phyloP scores from a whole-genome alignment of 2,329 filamentous ascomycete genomes.

The Hymenotorrendiella dingleyae region DNA sequence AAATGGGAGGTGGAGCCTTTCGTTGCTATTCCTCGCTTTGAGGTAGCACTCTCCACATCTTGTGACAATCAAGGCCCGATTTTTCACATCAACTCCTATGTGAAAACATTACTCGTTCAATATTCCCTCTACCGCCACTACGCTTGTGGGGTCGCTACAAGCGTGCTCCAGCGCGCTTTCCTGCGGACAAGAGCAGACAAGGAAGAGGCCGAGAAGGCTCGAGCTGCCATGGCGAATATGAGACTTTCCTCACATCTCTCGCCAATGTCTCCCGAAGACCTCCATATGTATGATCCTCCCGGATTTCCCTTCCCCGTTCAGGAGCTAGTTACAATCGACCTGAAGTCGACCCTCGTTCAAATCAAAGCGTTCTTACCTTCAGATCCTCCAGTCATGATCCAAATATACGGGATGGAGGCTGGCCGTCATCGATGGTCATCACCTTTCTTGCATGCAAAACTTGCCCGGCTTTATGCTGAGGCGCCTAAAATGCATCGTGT shows the following conservation, averaged over 20 bases:
- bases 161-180: constrained; percentile 69
- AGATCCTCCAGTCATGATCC: constrained; percentile 87
- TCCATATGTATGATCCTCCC: constrained; percentile 18
- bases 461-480: constrained; percentile 81
- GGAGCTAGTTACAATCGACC: constrained; percentile 76
- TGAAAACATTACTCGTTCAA: constrained; percentile 73
- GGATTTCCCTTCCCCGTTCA: constrained; percentile 23
- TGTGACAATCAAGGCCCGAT: constrained; percentile 84
- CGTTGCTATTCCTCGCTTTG: constrained; percentile 77
- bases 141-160: constrained; percentile 73
- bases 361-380: constrained; percentile 83
- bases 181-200: constrained; percentile 44
- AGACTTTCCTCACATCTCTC: constrained; percentile 20
- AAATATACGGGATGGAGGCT: constrained; percentile 75
- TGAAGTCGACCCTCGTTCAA: constrained; percentile 77
- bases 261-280: constrained; percentile 24
- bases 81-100: constrained; percentile 77
- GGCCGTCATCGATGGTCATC: constrained; percentile 83
- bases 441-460: constrained; percentile 71
- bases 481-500: constrained; percentile 75
- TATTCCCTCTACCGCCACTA: constrained; percentile 96
- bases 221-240: constrained; percentile 15
- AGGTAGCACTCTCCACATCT: constrained; percentile 76
- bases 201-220: constrained; percentile 35
- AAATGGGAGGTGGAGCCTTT: constrained; percentile 83